Percentiles rank a stretch among this genome's conserved stretches.
Conservation (phyloP, 2,329 filamentous ascomycete species). For the Trichothecium roseum region DNA sequence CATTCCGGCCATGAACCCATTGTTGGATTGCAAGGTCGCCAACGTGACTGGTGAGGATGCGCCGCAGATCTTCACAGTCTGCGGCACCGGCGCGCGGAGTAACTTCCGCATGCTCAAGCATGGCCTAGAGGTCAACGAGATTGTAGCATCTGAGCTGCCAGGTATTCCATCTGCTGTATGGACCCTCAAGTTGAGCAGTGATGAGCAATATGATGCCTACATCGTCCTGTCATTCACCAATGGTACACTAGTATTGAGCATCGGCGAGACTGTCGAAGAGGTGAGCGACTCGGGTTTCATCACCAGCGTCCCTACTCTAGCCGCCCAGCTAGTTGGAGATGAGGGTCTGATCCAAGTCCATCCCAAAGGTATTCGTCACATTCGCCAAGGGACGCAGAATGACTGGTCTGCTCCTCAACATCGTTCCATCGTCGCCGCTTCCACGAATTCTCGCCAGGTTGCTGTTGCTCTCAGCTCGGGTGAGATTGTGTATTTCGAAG, state of each 20-base stretch:
- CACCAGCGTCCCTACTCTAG: conserved; percentile 77
- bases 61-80: conserved; percentile 90
- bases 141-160: conserved; percentile 86
- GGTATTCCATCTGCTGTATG: conserved; percentile 86
- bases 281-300: conserved; percentile 90
- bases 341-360: conserved; percentile 91
- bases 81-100: conserved; percentile 79
- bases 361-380: conserved; percentile 90
- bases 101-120: conserved; percentile 88
- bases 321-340: conserved; percentile 88
- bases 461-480: conserved; percentile 90
- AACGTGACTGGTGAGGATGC: conserved; percentile 89
- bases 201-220: conserved; percentile 84
- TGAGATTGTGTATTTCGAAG: conserved; percentile 96
- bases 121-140: conserved; percentile 84
- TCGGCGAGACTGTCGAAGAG: conserved; percentile 94
- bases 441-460: conserved; percentile 88
- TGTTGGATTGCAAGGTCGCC: conserved; percentile 83
- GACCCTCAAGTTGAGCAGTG: conserved; percentile 78
- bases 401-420: conserved; percentile 93
- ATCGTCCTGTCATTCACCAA: conserved; percentile 92
- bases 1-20: conserved; percentile 80
- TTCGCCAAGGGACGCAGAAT: conserved; percentile 68
- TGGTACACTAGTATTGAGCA: conserved; percentile 82
- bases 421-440: conserved; percentile 86